A percentile compares a stretch with the other conserved stretches of the same genome.
These are phyloP conservation scores for Echinosophora koreensis DNA, from an alignment of 306 rosid species.

Conservation along the genomic window DNA sequence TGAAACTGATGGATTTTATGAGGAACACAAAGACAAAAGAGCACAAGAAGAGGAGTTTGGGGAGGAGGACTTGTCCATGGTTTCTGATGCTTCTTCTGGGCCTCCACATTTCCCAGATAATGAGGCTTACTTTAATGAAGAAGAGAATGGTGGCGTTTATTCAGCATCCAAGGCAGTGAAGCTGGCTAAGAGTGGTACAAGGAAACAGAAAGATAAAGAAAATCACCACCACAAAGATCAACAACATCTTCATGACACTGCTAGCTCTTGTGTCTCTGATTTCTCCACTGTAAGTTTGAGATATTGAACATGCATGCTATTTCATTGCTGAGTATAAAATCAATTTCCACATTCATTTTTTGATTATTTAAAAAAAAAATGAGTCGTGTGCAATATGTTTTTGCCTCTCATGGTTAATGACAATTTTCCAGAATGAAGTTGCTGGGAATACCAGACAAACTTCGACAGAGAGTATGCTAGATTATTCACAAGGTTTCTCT, in stretches of 20 bases:
- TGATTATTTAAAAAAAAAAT: not conserved
- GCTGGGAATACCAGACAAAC: constrained; percentile 56
- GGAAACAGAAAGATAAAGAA: constrained; percentile 59
- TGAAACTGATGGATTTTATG: constrained; percentile 43
- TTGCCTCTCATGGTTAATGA: constrained; percentile 30
- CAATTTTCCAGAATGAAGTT: constrained; percentile 61
- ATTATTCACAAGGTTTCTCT: constrained; percentile 84
- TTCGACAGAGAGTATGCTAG: constrained; percentile 61
- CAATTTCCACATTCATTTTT: not conserved
- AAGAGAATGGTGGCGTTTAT: constrained; percentile 51
- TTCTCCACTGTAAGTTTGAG: constrained; percentile 63
- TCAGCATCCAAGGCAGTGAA: constrained; percentile 53
- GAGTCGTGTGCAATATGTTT: not conserved
- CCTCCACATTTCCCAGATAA: constrained; percentile 87
- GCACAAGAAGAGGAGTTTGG: constrained; percentile 52
- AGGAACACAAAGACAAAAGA: constrained; percentile 42
- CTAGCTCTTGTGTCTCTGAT: constrained; percentile 78
- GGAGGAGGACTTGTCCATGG: constrained; percentile 92
- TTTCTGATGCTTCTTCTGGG: constrained; percentile 99
- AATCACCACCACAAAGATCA: constrained; percentile 44
- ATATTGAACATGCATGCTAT: constrained; percentile 14
- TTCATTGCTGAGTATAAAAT: too few relatives aligned
- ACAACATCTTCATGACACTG: constrained; percentile 81
- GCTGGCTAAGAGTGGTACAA: constrained; percentile 48
- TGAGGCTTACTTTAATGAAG: constrained; percentile 53